A percentile compares a stretch with the other conserved stretches of the same genome.
These are phyloP conservation scores for Dactylellina haptotyla DNA, from an alignment of 2,329 filamentous ascomycete species.

Conservation along the genomic window DNA sequence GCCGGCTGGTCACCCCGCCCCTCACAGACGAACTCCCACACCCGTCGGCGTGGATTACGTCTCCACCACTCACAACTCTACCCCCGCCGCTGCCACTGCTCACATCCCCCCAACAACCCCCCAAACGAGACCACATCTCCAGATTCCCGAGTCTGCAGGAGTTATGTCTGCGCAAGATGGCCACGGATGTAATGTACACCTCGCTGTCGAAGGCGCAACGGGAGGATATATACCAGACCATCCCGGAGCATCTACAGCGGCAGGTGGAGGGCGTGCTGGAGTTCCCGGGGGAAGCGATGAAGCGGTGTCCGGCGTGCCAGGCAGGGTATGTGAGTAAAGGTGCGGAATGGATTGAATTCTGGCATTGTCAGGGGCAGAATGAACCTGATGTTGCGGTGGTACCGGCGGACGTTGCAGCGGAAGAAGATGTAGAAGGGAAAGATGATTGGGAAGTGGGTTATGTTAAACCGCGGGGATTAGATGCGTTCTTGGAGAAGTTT, in stretches of 20 bases:
- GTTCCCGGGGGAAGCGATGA: neutral
- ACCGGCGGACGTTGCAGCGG: no score
- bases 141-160: constrained; percentile 25
- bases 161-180: constrained; percentile 28
- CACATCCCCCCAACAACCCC: neutral
- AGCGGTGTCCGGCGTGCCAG: constrained; percentile 20
- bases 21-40: neutral
- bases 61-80: neutral
- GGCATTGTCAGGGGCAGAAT: constrained; percentile 4
- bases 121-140: neutral
- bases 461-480: neutral
- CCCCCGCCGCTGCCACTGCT: neutral
- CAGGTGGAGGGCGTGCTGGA: constrained; percentile 9
- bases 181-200: constrained; percentile 20
- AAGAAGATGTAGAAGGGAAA: neutral
- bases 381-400: neutral
- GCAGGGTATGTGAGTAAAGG: constrained; percentile 13
- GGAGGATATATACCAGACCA: constrained; percentile 15
- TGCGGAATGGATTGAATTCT: constrained; percentile 43
- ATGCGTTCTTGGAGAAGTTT: neutral
- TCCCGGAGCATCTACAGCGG: constrained; percentile 11
- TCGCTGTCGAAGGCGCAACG: neutral
- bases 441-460: neutral
- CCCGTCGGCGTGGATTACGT: constrained; percentile 17
- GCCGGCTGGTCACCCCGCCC: constrained; percentile 9